Conservation (phyloP, 805 yeast species). For the Candida multigemmis region DNA sequence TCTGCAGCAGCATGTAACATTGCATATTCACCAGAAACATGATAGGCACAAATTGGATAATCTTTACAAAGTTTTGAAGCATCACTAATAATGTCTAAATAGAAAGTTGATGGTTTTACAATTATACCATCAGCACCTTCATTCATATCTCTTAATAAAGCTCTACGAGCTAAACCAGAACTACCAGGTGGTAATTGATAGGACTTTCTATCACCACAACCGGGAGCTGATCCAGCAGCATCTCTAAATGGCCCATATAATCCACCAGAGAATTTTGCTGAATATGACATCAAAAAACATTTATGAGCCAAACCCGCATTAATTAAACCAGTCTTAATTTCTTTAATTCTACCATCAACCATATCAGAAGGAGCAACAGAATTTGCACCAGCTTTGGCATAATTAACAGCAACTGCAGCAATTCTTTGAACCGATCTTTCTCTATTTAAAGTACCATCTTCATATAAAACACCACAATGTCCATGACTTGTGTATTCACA, state of each 20-base stretch:
- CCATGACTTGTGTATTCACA: conserved; percentile 97
- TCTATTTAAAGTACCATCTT: conserved; percentile 79
- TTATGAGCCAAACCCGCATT: conserved; percentile 78
- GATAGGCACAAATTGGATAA: conserved; percentile 89
- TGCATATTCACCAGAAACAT: conserved; percentile 95
- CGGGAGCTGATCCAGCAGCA: conserved; percentile 89
- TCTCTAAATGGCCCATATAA: conserved; percentile 97
- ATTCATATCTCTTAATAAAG: conserved; percentile 70
- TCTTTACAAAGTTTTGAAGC: conserved; percentile 77
- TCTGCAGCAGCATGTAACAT: conserved; percentile 99
- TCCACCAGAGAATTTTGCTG: conserved; percentile 88
- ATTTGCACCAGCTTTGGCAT: conserved; percentile 92
- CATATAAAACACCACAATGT: conserved; percentile 89
- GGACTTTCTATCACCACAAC: conserved; percentile 82
- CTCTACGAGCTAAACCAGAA: conserved; percentile 88
- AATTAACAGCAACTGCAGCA: conserved; percentile 91
- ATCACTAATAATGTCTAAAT: conserved; percentile 82
- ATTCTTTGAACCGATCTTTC: conserved; percentile 68
- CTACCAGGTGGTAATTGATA: conserved; percentile 94
- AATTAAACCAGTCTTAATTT: conserved; percentile 78
- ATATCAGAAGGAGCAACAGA: conserved; percentile 96
- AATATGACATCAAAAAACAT: conserved; percentile 83
- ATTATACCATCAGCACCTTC: conserved; percentile 97
- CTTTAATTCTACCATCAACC: conserved; percentile 91
- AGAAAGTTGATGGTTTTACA: conserved; percentile 93